Conservation (phyloP, 257 asterid genomes). For the Ehretia macrophylla region DNA sequence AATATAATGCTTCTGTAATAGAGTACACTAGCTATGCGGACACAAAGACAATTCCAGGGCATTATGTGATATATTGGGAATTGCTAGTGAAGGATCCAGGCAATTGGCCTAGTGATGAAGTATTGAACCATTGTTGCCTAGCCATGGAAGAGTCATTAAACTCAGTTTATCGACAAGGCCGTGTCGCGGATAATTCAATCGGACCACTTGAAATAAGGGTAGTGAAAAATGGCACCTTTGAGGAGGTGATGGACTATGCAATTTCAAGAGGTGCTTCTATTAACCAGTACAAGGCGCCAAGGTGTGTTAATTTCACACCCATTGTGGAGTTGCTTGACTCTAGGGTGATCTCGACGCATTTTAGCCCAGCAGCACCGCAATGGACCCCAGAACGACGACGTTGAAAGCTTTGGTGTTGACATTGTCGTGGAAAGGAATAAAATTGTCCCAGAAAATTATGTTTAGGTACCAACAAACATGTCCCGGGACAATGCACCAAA, state of each 20-base stretch:
- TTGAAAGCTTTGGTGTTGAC: slow-evolving; percentile 11
- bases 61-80: slow-evolving; percentile 79
- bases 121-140: slow-evolving; percentile 45
- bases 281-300: slow-evolving; percentile 81
- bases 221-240: slow-evolving; percentile 67
- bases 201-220: slow-evolving; percentile 79
- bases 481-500: slow-evolving; percentile 17
- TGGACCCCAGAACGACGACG: slow-evolving; percentile 57
- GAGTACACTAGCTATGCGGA: slow-evolving; percentile 80
- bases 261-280: slow-evolving; percentile 82
- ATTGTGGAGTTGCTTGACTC: slow-evolving; percentile 65
- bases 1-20: slow-evolving; percentile 34
- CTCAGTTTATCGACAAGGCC: slow-evolving; percentile 68
- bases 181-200: slow-evolving; percentile 69
- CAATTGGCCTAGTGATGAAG: slow-evolving; percentile 26
- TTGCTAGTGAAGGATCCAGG: slow-evolving; percentile 36
- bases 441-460: not conserved
- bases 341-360: slow-evolving; percentile 53
- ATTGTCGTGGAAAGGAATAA: not conserved
- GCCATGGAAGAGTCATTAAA: slow-evolving; percentile 68
- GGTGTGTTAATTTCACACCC: slow-evolving; percentile 71
- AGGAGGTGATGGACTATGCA: slow-evolving; percentile 82
- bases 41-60: slow-evolving; percentile 61
- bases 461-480: slow-evolving; percentile 29
- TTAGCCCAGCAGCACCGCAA: slow-evolving; percentile 56